Percentiles rank a stretch among this genome's conserved stretches.
phyloP scores from a whole-genome alignment of 805 yeast genomes.

The Ogataea salicorniae region DNA sequence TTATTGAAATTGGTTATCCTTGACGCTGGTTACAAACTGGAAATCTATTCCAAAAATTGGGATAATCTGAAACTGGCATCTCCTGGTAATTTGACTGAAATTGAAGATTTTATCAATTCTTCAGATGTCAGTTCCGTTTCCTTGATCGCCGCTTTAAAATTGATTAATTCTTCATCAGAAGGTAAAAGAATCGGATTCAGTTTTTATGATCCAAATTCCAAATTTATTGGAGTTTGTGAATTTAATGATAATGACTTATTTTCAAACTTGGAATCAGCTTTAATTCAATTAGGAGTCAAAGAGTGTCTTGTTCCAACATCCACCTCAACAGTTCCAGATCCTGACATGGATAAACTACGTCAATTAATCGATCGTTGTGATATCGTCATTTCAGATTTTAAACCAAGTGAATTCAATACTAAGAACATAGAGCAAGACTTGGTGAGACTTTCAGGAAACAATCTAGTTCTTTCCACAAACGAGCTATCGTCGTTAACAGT shows the following conservation, averaged over 20 bases:
- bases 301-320: constrained; percentile 62
- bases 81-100: constrained; percentile 82
- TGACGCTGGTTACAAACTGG: constrained; percentile 70
- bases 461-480: constrained; percentile 48
- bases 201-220: constrained; percentile 67
- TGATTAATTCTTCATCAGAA: constrained; percentile 34
- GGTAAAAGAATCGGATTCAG: constrained; percentile 67
- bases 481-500: constrained; percentile 44
- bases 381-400: constrained; percentile 59
- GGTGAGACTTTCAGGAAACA: constrained; percentile 58
- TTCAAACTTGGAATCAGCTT: constrained; percentile 77
- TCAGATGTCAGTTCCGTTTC: constrained; percentile 34
- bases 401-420: constrained; percentile 50
- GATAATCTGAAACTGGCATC: constrained; percentile 57
- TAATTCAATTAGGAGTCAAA: constrained; percentile 85
- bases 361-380: constrained; percentile 77
- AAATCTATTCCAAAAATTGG: constrained; percentile 71
- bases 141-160: constrained; percentile 50
- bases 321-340: constrained; percentile 31
- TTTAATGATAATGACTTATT: constrained; percentile 83
- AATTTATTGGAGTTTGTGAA: constrained; percentile 66
- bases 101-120: constrained; percentile 61
- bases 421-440: constrained; percentile 78
- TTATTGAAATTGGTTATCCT: constrained; percentile 63
- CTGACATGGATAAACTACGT: constrained; percentile 58